Base-by-base conservation (phyloP, 2,329 filamentous ascomycete genomes). In the Apiospora malaysiana region DNA sequence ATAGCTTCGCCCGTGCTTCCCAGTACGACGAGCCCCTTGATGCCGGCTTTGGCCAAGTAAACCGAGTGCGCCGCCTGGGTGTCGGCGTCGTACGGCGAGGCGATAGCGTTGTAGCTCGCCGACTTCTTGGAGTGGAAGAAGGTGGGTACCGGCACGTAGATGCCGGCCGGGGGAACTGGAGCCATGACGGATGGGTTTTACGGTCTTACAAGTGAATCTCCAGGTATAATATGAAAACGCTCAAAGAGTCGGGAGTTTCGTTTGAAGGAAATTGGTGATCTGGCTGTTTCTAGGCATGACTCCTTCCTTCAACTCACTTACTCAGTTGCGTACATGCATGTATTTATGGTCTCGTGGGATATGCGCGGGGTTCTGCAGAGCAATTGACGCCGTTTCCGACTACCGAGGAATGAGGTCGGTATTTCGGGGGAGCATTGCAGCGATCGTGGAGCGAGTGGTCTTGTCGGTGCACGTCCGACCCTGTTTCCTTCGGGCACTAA, bases 1-100 rank as follows among this genome's bases (percentile, higher is more conserved):
- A 91, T 86, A 2, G 89, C 89, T 79, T 91, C 90, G 71, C 90
- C 90, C 0, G 89, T 91, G 49, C 86, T 89, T 37, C 90, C 90
- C 46, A 91, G 84, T 45, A 91, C 83, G 2, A 91, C 89, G 3
- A 91, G 83, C 16, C 90, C 90, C 69, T 82, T 85, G 74, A 91
- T 87, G 47, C 90, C 90, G 66, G 85, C 85, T 68, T 83, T 83
- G 21, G 89, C 89, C 27, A 91, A 87, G 74, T 89, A 88, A 1
- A 91, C 77, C 18, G 86, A 86, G 82, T 91, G 89, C 51, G 83
- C 82, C 25, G 85, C 81, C 79, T 92, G 89, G 0, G 88, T 87
- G 49, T 85, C 82, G 70, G 88, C 82, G 75, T 91, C 89, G 56
- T 91, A 79, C n/a, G 83, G 83, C 43, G 86, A 82, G 43, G 85